Evolutionary conservation across 345 rosid species (phyloP).

Genomic region (Salix suchowensis): DNA sequence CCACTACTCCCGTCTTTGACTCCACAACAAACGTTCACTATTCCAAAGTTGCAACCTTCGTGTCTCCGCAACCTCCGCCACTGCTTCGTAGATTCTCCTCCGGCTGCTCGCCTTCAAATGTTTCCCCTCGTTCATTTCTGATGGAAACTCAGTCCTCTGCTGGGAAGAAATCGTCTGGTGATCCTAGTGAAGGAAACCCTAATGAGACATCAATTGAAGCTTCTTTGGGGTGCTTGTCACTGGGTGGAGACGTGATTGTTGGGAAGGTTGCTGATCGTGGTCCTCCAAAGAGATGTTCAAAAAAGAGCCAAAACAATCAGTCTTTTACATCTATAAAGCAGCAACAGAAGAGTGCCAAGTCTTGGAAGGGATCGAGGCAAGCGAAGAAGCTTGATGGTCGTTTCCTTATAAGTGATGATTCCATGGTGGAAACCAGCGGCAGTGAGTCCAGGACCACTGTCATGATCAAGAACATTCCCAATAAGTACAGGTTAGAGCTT

Average conservation of each 20-base stretch:
- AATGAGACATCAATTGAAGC: slow-evolving; percentile 19
- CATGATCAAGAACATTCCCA: slow-evolving; percentile 98
- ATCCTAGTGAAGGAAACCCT: slow-evolving; percentile 27
- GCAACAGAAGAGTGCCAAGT: slow-evolving; percentile 32
- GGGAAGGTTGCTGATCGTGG: slow-evolving; percentile 4
- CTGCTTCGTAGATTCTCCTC: slow-evolving; percentile 13
- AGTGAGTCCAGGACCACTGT: slow-evolving; percentile 77
- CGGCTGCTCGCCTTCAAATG: not conserved
- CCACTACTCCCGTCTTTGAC: not conserved
- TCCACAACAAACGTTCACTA: not conserved
- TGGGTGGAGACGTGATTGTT: slow-evolving; percentile 14
- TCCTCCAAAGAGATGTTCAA: slow-evolving; percentile 25
- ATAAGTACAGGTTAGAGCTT: slow-evolving; percentile 68
- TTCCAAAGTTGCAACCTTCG: slow-evolving; percentile 17
- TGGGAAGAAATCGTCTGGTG: slow-evolving; percentile 6
- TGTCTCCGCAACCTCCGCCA: slow-evolving; percentile 1
- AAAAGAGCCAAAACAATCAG: slow-evolving; percentile 21
- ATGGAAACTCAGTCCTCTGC: slow-evolving; percentile 11
- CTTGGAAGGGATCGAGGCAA: slow-evolving; percentile 42
- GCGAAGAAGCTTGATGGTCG: slow-evolving; percentile 44
- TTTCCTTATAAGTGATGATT: slow-evolving; percentile 54
- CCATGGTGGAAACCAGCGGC: slow-evolving; percentile 43
- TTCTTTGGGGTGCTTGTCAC: slow-evolving; percentile 28
- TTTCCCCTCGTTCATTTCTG: slow-evolving; percentile 10
- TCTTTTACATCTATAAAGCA: slow-evolving; percentile 15